Evolutionary conservation across 148 eudicot genomes (phyloP).

Genomic region (Rhododendron williamsianum): DNA sequence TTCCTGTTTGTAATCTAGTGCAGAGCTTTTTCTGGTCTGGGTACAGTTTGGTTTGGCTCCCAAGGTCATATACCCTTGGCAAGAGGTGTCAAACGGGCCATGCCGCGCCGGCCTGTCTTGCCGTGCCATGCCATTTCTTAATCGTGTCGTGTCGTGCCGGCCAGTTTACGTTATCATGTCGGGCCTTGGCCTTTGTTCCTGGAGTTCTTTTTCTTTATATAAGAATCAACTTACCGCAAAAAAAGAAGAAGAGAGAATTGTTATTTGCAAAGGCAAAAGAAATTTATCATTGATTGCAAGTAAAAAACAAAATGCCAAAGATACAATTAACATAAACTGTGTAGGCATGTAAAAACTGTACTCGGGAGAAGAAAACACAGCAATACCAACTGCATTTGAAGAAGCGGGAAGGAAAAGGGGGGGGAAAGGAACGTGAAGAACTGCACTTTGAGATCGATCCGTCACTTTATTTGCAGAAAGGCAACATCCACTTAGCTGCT

Average conservation of each 20-base stretch:
- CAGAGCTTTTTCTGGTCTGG: neutral
- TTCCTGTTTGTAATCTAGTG: neutral
- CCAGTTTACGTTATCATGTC: no score
- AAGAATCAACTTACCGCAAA: neutral
- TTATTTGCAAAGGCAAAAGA: neutral
- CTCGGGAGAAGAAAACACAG: neutral
- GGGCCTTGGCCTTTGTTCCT: neutral
- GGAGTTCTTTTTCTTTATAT: neutral
- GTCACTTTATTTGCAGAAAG: conserved; percentile 7
- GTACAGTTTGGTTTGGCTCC: neutral
- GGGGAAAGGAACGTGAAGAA: neutral
- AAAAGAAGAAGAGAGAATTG: neutral
- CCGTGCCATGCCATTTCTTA: no score
- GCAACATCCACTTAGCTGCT: neutral
- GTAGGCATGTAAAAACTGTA: neutral
- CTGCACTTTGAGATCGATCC: neutral
- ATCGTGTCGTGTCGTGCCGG: no score
- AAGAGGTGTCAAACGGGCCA: no score
- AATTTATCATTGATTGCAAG: conserved; percentile 1
- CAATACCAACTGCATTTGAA: conserved; percentile 6
- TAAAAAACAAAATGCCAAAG: neutral
- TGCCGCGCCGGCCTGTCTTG: no score
- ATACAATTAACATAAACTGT: neutral
- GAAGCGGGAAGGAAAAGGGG: neutral
- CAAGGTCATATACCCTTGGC: neutral